Conservation (phyloP, 2,329 filamentous ascomycete genomes). For the Aureobasidium namibiae region DNA sequence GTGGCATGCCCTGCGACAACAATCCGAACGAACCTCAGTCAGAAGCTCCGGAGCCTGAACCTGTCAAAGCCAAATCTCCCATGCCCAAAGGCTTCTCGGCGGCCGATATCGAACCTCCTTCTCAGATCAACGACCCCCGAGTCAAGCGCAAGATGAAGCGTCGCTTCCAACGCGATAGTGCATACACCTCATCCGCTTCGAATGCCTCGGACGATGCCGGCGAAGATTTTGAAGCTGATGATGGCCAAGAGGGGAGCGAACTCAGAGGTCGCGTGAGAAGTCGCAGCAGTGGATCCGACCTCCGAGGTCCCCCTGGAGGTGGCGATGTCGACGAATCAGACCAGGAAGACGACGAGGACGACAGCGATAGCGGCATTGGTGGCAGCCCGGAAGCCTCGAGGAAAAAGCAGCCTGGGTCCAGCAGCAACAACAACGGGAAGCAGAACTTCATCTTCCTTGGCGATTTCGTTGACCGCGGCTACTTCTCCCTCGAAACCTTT, state of each 20-base stretch:
- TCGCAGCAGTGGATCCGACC: slow-evolving; percentile 23
- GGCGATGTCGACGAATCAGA: slow-evolving; percentile 26
- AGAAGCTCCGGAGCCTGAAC: slow-evolving; percentile 1
- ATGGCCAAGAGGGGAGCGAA: slow-evolving; percentile 20
- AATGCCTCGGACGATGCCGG: slow-evolving; percentile 34
- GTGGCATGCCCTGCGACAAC: slow-evolving; percentile 82
- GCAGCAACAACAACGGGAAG: slow-evolving; percentile 44
- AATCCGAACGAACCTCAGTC: slow-evolving; percentile 6
- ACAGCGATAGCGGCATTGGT: slow-evolving; percentile 35
- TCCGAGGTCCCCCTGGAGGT: slow-evolving; percentile 13
- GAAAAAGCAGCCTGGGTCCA: slow-evolving; percentile 24
- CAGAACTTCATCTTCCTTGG: slow-evolving; percentile 67
- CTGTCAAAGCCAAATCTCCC: slow-evolving; percentile 11
- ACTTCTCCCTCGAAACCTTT: slow-evolving; percentile 66
- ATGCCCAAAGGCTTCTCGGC: slow-evolving; percentile 65
- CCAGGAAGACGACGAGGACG: slow-evolving; percentile 42
- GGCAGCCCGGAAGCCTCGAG: slow-evolving; percentile 25
- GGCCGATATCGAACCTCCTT: slow-evolving; percentile 87
- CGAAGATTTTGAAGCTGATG: slow-evolving; percentile 36
- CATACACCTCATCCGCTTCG: slow-evolving; percentile 45
- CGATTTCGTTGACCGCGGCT: slow-evolving; percentile 67
- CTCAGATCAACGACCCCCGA: slow-evolving; percentile 79
- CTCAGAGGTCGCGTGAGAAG: slow-evolving; percentile 31
- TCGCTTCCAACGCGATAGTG: slow-evolving; percentile 41
- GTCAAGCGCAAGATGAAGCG: slow-evolving; percentile 73